Percentiles rank a stretch among this genome's conserved stretches.
phyloP scores from a whole-genome alignment of 148 eudicot genomes.

The Salicornia ramosissima region DNA sequence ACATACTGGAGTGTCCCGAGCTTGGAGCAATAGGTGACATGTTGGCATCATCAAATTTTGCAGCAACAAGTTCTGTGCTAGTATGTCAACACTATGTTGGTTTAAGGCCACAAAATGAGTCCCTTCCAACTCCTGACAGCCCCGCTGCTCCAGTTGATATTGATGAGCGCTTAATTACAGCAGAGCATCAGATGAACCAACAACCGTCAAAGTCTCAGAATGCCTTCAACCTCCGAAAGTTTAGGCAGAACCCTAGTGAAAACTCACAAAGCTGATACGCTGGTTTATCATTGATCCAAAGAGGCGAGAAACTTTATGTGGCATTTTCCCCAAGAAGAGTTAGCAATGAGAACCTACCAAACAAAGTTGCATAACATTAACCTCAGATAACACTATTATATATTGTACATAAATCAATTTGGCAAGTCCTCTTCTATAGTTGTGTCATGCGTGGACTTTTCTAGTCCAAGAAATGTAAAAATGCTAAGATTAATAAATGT shows the following conservation, averaged over 20 bases:
- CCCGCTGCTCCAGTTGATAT: slow-evolving; percentile 27
- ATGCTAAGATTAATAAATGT: too few relatives aligned
- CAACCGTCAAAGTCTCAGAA: slow-evolving; percentile 5
- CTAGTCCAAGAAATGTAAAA: too few relatives aligned
- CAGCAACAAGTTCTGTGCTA: slow-evolving; percentile 52
- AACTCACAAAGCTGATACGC: background rate
- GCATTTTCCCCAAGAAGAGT: background rate
- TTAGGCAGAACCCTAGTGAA: background rate
- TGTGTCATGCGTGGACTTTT: too few relatives aligned
- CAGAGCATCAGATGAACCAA: slow-evolving; percentile 18
- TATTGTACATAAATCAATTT: too few relatives aligned
- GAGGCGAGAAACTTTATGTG: background rate
- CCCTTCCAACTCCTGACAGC: slow-evolving; percentile 37
- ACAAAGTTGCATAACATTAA: too few relatives aligned
- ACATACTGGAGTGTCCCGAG: slow-evolving; percentile 97
- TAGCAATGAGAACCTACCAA: background rate
- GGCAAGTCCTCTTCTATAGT: too few relatives aligned
- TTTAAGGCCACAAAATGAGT: slow-evolving; percentile 32
- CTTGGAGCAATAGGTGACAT: slow-evolving; percentile 85
- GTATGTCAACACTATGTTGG: slow-evolving; percentile 66
- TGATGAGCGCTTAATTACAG: slow-evolving; percentile 22
- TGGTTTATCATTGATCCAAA: slow-evolving; percentile 2
- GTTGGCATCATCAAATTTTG: slow-evolving; percentile 78
- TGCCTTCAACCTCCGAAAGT: slow-evolving; percentile 3
- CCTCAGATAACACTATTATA: too few relatives aligned